Conservation (phyloP, 208 protist genomes). For the Porcisia deanei region DNA sequence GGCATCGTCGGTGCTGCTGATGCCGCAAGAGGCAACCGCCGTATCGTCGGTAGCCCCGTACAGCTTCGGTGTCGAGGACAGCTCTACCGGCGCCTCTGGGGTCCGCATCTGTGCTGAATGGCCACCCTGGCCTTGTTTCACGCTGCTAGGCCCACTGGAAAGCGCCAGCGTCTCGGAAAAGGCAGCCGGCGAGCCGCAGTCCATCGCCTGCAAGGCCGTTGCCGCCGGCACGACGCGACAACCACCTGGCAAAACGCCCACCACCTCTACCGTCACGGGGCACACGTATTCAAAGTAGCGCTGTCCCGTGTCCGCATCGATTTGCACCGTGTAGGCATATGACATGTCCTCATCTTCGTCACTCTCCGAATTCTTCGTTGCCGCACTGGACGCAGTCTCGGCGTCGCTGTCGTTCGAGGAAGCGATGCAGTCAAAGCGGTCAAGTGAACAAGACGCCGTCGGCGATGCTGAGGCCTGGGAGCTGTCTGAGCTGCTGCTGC, state of each 20-base stretch:
- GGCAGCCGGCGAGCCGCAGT: not conserved
- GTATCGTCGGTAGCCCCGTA: not conserved
- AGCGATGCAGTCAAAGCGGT: not conserved
- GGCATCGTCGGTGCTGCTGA: not conserved
- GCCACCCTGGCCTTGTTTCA: not conserved
- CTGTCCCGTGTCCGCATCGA: constrained; percentile 25
- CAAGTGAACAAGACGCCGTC: not conserved
- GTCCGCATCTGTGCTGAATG: not conserved
- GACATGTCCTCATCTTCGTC: constrained; percentile 23
- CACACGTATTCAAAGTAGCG: constrained; percentile 47
- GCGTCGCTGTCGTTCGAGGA: not conserved
- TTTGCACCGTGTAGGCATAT: constrained; percentile 38
- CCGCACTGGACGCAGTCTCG: not conserved
- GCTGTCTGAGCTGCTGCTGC: not conserved
- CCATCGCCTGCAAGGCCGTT: not conserved
- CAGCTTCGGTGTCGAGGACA: not conserved
- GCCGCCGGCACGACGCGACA: constrained; percentile 9
- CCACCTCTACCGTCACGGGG: constrained; percentile 42
- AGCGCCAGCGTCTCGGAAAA: not conserved
- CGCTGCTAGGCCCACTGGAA: not conserved
- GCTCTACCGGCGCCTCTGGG: not conserved
- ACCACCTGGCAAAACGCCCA: constrained; percentile 23
- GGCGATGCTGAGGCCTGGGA: not conserved
- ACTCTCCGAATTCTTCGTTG: not conserved
- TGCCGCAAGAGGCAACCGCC: not conserved